phyloP scores from a whole-genome alignment of 495 filamentous ascomycete species.

The Darksidea phi region DNA sequence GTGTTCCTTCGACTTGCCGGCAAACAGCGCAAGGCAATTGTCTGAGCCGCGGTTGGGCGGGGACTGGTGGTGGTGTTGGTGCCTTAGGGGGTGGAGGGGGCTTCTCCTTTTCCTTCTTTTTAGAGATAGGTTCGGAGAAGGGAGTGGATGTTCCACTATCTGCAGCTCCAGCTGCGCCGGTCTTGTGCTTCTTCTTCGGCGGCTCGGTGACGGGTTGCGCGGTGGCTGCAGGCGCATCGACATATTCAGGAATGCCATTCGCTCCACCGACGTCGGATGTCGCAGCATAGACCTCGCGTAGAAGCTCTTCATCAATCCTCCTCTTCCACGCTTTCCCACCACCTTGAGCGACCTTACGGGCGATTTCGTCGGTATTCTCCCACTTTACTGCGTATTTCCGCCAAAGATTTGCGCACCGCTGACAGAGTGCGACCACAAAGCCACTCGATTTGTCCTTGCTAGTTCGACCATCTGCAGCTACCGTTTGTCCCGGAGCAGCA shows the following conservation, averaged over 20 bases:
- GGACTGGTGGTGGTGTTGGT: constrained; percentile 43
- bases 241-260: constrained; percentile 36
- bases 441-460: constrained; percentile 71
- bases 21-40: constrained; percentile 83
- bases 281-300: constrained; percentile 70
- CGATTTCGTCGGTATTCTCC: constrained; percentile 91
- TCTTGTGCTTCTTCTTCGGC: constrained; percentile 62
- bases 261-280: constrained; percentile 51
- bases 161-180: constrained; percentile 45
- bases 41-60: constrained; percentile 38
- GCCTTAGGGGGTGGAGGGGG: constrained; percentile 40
- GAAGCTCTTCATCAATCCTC: constrained; percentile 84
- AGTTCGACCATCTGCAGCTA: constrained; percentile 65
- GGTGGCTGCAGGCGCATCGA: constrained; percentile 11
- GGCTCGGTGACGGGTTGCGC: constrained; percentile 32
- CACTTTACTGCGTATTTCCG: constrained; percentile 92
- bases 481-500: constrained; percentile 65
- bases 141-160: constrained; percentile 53
- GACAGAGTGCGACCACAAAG: constrained; percentile 80
- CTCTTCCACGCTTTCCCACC: constrained; percentile 85
- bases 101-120: constrained; percentile 62
- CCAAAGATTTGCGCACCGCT: constrained; percentile 88
- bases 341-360: constrained; percentile 79
- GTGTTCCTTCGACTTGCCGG: constrained; percentile 69
- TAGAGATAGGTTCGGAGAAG: constrained; percentile 49